These are phyloP conservation scores for Oxyria digyna DNA, from an alignment of 148 eudicot species.

Conservation along the genomic window DNA sequence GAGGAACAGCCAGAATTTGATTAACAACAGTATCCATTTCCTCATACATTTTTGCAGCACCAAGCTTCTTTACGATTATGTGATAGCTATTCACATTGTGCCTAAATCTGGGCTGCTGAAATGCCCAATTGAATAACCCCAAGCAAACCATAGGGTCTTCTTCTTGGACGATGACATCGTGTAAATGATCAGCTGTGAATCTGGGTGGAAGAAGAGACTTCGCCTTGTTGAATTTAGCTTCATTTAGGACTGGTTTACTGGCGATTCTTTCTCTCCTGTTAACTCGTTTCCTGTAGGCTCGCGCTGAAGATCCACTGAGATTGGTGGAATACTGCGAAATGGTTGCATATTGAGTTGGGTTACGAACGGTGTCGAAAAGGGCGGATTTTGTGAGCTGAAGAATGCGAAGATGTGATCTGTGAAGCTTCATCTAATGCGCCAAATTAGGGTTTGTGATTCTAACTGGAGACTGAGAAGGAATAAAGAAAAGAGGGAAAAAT, in stretches of 20 bases:
- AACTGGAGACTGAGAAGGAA: too few relatives aligned
- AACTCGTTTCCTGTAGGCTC: constrained; percentile 38
- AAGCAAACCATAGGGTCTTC: constrained; percentile 66
- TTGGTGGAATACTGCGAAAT: constrained; percentile 18
- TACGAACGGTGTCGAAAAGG: background rate
- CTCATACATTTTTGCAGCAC: constrained; percentile 49
- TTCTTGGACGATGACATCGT: constrained; percentile 27
- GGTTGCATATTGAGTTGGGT: background rate
- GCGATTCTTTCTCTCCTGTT: constrained; percentile 35
- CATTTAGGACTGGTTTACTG: constrained; percentile 43
- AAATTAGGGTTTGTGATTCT: too few relatives aligned
- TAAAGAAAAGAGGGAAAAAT: too few relatives aligned
- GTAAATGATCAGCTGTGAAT: constrained; percentile 58
- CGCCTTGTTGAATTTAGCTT: constrained; percentile 32
- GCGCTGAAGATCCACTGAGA: constrained; percentile 17
- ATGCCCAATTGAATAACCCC: constrained; percentile 66
- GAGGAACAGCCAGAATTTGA: constrained; percentile 49
- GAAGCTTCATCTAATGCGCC: background rate
- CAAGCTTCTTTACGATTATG: constrained; percentile 57
- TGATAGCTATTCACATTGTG: constrained; percentile 54
- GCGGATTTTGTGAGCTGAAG: background rate
- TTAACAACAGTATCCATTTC: constrained; percentile 72
- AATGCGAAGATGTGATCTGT: background rate
- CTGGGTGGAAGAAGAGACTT: constrained; percentile 59
- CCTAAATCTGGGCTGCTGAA: constrained; percentile 49